Percentiles rank a stretch among this genome's conserved stretches.
phyloP scores from a whole-genome alignment of 345 rosid species.

The Hibiscus trionum region DNA sequence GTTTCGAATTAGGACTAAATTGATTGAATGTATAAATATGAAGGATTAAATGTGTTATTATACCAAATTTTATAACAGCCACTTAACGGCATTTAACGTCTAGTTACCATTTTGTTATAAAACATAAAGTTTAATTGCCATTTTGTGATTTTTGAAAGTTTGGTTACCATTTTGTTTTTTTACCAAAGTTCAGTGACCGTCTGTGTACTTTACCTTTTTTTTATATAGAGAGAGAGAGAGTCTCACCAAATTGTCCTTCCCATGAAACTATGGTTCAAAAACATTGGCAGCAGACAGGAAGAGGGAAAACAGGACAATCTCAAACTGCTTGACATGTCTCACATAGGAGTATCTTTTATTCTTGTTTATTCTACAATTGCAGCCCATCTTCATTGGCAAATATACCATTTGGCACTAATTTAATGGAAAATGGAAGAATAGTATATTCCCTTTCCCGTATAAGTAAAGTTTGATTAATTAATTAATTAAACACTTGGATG shows the following conservation, averaged over 20 bases:
- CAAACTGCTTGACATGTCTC: not conserved
- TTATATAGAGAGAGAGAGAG: not conserved
- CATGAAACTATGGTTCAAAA: not conserved
- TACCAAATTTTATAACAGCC: too few relatives aligned
- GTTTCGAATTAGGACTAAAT: too few relatives aligned
- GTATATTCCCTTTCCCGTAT: conserved; percentile 6
- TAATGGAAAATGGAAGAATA: not conserved
- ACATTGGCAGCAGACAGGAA: not conserved
- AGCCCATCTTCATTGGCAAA: conserved; percentile 1
- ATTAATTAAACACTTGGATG: not conserved
- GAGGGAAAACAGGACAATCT: conserved; percentile 6
- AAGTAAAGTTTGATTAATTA: conserved; percentile 1
- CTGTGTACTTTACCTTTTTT: too few relatives aligned
- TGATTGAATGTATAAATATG: too few relatives aligned
- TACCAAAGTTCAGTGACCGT: too few relatives aligned
- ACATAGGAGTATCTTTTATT: not conserved
- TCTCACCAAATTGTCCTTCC: not conserved
- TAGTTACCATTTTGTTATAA: too few relatives aligned
- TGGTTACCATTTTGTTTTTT: too few relatives aligned
- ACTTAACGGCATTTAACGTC: too few relatives aligned
- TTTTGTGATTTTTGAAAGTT: too few relatives aligned
- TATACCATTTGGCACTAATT: conserved; percentile 10
- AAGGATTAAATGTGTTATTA: too few relatives aligned
- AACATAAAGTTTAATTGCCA: too few relatives aligned
- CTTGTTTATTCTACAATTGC: not conserved